Evolutionary conservation across 495 filamentous ascomycete genomes (phyloP).

Genomic region (Chlorociboria aeruginascens): DNA sequence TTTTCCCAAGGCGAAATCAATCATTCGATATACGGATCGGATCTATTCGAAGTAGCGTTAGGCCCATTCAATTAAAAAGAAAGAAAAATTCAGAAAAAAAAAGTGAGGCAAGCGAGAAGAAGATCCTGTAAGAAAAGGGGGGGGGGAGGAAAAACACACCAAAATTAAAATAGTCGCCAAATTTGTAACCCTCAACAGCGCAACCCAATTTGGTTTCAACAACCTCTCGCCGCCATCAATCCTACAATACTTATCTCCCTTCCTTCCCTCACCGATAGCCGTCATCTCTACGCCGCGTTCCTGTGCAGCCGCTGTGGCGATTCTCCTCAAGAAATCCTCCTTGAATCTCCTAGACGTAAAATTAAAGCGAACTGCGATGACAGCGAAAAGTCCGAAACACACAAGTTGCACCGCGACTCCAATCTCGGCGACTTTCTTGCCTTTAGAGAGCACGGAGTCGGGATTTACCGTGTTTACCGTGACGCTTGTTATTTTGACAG

Average conservation of each 20-base stretch:
- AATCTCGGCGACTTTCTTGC: conserved; percentile 27
- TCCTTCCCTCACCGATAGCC: too few species aligned
- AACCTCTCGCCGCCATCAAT: conserved; percentile 23
- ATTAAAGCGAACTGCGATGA: conserved; percentile 28
- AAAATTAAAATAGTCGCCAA: conserved; percentile 21
- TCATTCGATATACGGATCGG: conserved; percentile 27
- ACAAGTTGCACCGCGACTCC: conserved; percentile 25
- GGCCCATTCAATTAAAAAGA: neutral
- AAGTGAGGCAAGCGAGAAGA: too few species aligned
- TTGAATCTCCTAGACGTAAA: conserved; percentile 30
- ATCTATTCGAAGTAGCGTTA: conserved; percentile 18
- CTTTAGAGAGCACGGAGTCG: conserved; percentile 22
- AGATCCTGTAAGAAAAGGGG: neutral
- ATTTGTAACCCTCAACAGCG: conserved; percentile 22
- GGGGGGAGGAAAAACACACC: conserved; percentile 19
- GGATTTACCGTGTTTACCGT: conserved; percentile 17
- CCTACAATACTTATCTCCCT: conserved; percentile 20
- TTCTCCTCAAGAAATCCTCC: conserved; percentile 19
- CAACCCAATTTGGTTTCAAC: conserved; percentile 26
- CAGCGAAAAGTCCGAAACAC: conserved; percentile 26
- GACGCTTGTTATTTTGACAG: conserved; percentile 27
- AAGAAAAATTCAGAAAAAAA: neutral
- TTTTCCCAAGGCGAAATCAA: conserved; percentile 24
- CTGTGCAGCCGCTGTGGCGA: conserved; percentile 9
- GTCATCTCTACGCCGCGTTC: too few species aligned